Evolutionary conservation across 106 monocot species (phyloP).

Genomic region (Allium sativum): DNA sequence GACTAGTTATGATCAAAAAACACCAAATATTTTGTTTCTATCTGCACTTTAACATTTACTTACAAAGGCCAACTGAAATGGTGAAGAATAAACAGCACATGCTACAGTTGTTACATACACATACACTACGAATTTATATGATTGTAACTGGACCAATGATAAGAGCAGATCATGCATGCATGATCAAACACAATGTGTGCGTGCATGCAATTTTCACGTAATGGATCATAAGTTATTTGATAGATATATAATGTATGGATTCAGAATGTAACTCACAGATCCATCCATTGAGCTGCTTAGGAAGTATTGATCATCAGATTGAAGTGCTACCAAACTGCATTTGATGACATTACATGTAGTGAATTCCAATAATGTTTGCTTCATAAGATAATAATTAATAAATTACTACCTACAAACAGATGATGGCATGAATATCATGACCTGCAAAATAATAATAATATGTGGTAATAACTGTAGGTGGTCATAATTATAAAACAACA

Average conservation of each 20-base stretch:
- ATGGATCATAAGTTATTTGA: neutral
- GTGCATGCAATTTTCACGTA: neutral
- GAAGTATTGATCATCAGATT: slow-evolving; percentile 75
- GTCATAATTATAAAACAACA: no score
- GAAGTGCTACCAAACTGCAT: slow-evolving; percentile 59
- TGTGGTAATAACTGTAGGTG: neutral
- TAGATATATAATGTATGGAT: neutral
- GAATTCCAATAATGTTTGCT: neutral
- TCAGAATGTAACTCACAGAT: slow-evolving; percentile 43
- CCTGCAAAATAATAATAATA: slow-evolving; percentile 33
- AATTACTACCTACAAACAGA: slow-evolving; percentile 68
- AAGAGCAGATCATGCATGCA: no score
- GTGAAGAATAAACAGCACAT: no score
- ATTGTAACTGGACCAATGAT: no score
- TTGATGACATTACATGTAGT: neutral
- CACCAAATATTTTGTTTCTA: no score
- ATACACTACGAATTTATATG: no score
- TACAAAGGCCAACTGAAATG: no score
- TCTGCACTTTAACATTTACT: no score
- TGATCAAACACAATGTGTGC: neutral
- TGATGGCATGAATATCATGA: slow-evolving; percentile 45
- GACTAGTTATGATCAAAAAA: no score
- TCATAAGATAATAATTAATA: neutral
- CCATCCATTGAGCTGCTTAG: slow-evolving; percentile 92
- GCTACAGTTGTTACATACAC: no score